phyloP scores from a whole-genome alignment of 73 alveolate species.

The Urostyla sp. region DNA sequence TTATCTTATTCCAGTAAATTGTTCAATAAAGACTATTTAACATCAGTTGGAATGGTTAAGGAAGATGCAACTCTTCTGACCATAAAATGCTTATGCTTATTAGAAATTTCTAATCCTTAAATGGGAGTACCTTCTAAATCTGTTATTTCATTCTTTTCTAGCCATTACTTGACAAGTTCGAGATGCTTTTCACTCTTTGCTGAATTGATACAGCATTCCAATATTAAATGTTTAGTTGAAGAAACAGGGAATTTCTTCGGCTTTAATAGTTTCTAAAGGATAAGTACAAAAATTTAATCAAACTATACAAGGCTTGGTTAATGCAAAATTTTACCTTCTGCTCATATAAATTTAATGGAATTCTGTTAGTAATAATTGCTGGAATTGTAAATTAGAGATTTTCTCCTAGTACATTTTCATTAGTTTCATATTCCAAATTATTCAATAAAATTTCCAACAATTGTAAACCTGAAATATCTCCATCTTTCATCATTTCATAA shows the following conservation, averaged over 20 bases:
- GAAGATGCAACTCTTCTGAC: constrained; percentile 67
- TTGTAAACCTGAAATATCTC: constrained; percentile 76
- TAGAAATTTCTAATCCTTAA: constrained; percentile 27
- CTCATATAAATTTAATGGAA: constrained; percentile 65
- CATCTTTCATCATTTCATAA: constrained; percentile 83
- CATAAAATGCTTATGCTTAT: constrained; percentile 71
- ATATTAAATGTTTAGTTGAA: constrained; percentile 12
- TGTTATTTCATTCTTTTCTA: not conserved
- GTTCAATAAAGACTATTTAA: constrained; percentile 63
- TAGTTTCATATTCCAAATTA: constrained; percentile 60
- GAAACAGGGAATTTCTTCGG: not conserved
- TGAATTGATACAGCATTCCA: constrained; percentile 8
- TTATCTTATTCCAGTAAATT: constrained; percentile 72
- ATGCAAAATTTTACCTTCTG: constrained; percentile 59
- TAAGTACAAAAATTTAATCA: constrained; percentile 15
- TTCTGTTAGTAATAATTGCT: constrained; percentile 56
- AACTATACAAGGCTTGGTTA: constrained; percentile 40
- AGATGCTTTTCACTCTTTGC: constrained; percentile 77
- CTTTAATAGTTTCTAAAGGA: not conserved
- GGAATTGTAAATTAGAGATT: constrained; percentile 65
- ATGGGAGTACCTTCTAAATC: not conserved
- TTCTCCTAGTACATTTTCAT: constrained; percentile 70
- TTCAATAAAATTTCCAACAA: constrained; percentile 54
- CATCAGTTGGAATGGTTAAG: constrained; percentile 59
- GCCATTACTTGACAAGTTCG: constrained; percentile 59